phyloP scores from a whole-genome alignment of 805 yeast genomes.

The Candida railenensis region DNA sequence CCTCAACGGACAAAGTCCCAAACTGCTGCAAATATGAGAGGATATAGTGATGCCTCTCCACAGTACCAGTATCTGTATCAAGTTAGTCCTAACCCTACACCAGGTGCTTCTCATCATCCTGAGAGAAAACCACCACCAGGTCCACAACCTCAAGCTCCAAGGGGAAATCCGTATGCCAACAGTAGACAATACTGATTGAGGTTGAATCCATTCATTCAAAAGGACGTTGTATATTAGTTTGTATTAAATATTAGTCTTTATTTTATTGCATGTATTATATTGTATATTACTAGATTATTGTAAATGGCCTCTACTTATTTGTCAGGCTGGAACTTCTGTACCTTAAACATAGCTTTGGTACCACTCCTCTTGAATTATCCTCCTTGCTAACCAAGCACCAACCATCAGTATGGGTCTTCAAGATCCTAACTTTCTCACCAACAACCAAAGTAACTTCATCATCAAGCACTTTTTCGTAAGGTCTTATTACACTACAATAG shows the following conservation, averaged over 20 bases:
- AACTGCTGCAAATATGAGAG: conserved; percentile 8
- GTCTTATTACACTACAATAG: conserved; percentile 21
- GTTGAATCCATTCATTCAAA: background rate
- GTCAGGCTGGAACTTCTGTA: conserved; percentile 3
- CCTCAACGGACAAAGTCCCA: background rate
- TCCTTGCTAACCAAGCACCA: conserved; percentile 33
- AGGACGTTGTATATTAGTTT: conserved; percentile 8
- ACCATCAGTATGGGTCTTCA: conserved; percentile 31
- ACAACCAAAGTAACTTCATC: conserved; percentile 33
- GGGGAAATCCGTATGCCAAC: background rate
- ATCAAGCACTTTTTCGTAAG: conserved; percentile 24
- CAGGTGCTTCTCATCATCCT: background rate
- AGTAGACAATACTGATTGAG: conserved; percentile 4
- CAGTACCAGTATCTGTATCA: conserved; percentile 12
- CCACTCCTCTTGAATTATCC: conserved; percentile 25
- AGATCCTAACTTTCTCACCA: conserved; percentile 29
- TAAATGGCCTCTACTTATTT: background rate
- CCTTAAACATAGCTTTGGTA: conserved; percentile 30
- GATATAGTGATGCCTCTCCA: conserved; percentile 3
- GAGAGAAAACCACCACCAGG: conserved; percentile 5
- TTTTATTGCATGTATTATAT: conserved; percentile 1
- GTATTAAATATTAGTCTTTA: conserved; percentile 7
- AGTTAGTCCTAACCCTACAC: conserved; percentile 6
- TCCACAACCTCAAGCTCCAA: background rate
- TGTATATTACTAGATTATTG: background rate